Base-by-base conservation (phyloP, 192 early-diverging fungal species). In the Coemansia erecta region DNA sequence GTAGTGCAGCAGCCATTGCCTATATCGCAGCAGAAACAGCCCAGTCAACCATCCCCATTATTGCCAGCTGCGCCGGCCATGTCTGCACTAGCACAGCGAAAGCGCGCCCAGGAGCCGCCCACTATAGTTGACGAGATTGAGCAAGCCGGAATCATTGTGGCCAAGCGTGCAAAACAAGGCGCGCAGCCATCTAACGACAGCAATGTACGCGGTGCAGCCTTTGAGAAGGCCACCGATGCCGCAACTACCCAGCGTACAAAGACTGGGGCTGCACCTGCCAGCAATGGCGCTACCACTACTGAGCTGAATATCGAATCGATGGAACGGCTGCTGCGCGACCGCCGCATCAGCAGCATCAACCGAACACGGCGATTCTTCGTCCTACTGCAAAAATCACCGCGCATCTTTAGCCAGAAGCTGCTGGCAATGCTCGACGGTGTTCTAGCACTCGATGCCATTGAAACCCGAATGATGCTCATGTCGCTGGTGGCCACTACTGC, bases 261-360 rank as follows among this genome's bases (percentile, higher is more conserved):
- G 22, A n/a, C 21, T 14, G 51, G 6, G 18, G 15, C 17, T 46
- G 37, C 33, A 6, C 19, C 62, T 14, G 53, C 13, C 8, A 37
- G 44, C 7, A 49, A 45, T 23, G 47, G 35, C 4, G 35, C 47
- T 4, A 42, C 44, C 15, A 26, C 46, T n/a, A 61, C 40, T 14
- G 44, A 58, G 24, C 35, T 26, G 17, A 51, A 58, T 22, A 48
- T 52, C 17, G 61, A 60, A 21, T 45, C 68, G 8, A 58, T 70
- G 24, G 68, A 63, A 24, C 49, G 46, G 51, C 54, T 70, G 13
- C 45, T 70, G 17, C 55, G 49, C 18, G 61, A 63, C 52, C 58
- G 33, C 45, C 68, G 68, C 45, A 70, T 70, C 14, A 60, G 56
- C 46, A 42, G 68, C 37, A 51, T 33, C 28, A 70, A 63, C 40